A percentile compares a stretch with the other conserved stretches of the same genome.
These are phyloP conservation scores for Candida silvatica DNA, from an alignment of 805 yeast genomes.

Conservation along the genomic window DNA sequence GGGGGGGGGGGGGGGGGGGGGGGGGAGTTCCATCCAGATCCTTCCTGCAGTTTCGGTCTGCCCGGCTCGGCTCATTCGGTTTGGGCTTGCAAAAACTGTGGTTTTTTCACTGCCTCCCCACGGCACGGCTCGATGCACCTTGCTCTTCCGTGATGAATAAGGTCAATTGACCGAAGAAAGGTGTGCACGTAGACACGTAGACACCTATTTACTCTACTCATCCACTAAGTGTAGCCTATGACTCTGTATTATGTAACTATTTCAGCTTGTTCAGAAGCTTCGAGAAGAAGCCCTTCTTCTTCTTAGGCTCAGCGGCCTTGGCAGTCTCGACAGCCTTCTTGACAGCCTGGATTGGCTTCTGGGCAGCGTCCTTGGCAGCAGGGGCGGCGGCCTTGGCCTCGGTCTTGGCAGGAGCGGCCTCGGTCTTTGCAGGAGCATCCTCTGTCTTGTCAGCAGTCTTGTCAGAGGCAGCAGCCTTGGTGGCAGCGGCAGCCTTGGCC, in stretches of 20 bases:
- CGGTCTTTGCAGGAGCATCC: conserved; percentile 1
- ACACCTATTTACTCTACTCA: too few relatives aligned
- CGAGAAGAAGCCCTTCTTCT: conserved; percentile 3
- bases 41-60: too few relatives aligned
- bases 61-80: too few relatives aligned
- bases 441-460: not conserved
- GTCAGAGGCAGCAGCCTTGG: not conserved
- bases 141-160: too few relatives aligned
- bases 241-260: too few relatives aligned
- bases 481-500: not conserved
- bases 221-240: not conserved
- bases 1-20: not conserved
- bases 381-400: conserved; percentile 3
- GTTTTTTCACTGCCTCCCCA: too few relatives aligned
- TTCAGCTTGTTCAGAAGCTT: not conserved
- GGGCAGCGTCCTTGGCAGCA: not conserved
- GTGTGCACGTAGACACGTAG: too few relatives aligned
- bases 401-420: not conserved
- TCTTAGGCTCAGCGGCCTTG: not conserved
- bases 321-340: conserved; percentile 1
- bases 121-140: too few relatives aligned
- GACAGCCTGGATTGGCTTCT: not conserved
- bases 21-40: too few relatives aligned
- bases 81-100: too few relatives aligned
- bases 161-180: too few relatives aligned